Evolutionary conservation across 2,329 filamentous ascomycete genomes (phyloP), one percentile per base, ranked within the genome.

Genomic region (Penicillium sp.): DNA sequence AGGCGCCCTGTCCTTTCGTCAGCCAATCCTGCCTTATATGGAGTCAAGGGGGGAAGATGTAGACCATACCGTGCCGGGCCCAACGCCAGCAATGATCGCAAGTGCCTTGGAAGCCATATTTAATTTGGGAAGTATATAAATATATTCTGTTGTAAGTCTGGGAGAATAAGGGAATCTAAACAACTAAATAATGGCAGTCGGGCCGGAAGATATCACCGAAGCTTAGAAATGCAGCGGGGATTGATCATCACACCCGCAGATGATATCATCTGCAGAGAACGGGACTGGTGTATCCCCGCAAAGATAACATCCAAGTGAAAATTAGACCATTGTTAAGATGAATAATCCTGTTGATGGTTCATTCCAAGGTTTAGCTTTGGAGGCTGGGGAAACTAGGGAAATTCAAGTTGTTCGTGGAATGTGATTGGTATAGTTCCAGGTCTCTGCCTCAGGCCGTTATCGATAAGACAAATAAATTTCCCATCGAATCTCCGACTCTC

Each of bases 1-100:
- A 78, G 15, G 84, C 84, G 27, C 85, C 85, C 67, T 76, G 47
- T 58, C 13, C 83, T 68, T 85, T 85, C 61, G 23, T 62, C 50
- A 64, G 57, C 21, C 34, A 16, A 27, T 19, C 21, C 43, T 38
- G 29, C 29, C 16, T 21, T 15, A 11, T 9, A 15, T 40, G 39
- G 10, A 52, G 15, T 13, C n/a, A 47, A 47, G 6, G 21, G 33
- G 47, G 47, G 19, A 31, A 34, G 29, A 33, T 23, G 9, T 33
- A 27, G 43, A 31, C 45, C 63, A 34, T 73, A 76, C 74, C 39
- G 77, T 79, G 48, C 78, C 78, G 39, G 77, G 75, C 11, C 78
- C 78, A 19, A 79, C 78, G 33, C 78, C 78, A 33, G 77, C 77
- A 53, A 80, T 74, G 40, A 80, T 70, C 34, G 78, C 78, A 59